Conservation (phyloP, 2,329 filamentous ascomycete genomes). For the Bipolaris bicolor region DNA sequence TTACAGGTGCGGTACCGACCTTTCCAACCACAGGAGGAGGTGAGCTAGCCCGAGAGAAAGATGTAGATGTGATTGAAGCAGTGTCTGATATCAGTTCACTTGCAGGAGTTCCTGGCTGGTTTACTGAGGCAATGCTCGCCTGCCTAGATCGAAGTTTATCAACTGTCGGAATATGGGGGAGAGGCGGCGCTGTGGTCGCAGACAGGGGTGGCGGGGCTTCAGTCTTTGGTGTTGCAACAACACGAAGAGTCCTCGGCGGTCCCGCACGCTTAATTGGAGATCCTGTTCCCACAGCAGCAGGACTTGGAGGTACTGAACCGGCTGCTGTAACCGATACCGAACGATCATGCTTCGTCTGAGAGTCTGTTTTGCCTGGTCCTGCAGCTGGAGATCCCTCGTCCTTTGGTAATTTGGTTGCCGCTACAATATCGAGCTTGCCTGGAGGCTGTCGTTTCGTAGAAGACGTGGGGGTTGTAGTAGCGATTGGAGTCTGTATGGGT, state of each 20-base stretch:
- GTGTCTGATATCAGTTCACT: constrained; percentile 80
- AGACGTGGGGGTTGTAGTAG: constrained; percentile 18
- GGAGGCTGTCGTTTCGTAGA: constrained; percentile 50
- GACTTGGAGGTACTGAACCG: constrained; percentile 57
- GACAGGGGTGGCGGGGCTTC: constrained; percentile 59
- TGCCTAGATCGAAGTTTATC: constrained; percentile 57
- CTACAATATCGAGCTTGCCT: constrained; percentile 56
- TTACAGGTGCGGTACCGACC: constrained; percentile 71
- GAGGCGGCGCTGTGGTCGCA: constrained; percentile 35
- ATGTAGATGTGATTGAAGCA: constrained; percentile 74
- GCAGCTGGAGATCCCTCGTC: constrained; percentile 24
- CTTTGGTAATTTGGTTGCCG: constrained; percentile 40
- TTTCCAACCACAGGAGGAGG: constrained; percentile 66
- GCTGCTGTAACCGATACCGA: constrained; percentile 50
- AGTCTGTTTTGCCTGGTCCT: constrained; percentile 29
- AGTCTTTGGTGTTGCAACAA: constrained; percentile 69
- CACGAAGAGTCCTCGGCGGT: constrained; percentile 69
- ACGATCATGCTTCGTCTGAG: constrained; percentile 34
- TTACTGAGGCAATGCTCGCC: constrained; percentile 62
- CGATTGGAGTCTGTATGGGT: constrained; percentile 4
- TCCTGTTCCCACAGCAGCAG: constrained; percentile 58
- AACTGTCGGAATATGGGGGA: constrained; percentile 45
- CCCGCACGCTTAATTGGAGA: constrained; percentile 51
- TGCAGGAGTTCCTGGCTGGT: constrained; percentile 72
- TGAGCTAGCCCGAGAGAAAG: constrained; percentile 73